These are phyloP conservation scores for Stygiomarasmius scandens DNA, from an alignment of 1,284 basidiomycete genomes.

Conservation along the genomic window DNA sequence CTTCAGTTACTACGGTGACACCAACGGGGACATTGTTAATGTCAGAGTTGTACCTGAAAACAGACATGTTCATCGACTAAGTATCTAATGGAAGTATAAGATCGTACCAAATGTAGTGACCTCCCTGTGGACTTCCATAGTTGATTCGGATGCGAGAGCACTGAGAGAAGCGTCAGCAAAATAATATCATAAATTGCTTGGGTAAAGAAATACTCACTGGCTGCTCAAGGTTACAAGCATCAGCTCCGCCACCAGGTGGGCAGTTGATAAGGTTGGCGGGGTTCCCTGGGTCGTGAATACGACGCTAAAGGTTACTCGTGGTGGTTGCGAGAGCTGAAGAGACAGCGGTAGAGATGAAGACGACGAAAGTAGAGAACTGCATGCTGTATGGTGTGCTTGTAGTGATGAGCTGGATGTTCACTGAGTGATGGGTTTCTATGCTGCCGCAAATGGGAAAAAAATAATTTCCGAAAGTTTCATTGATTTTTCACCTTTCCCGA, in stretches of 20 bases:
- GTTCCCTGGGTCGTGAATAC: conserved; percentile 6
- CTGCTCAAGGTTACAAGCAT: conserved; percentile 7
- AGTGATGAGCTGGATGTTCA: too few species aligned
- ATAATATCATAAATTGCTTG: too few species aligned
- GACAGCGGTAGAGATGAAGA: background rate
- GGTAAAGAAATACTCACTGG: background rate
- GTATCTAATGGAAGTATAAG: background rate
- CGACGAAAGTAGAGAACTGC: conserved; percentile 1
- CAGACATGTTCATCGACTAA: background rate
- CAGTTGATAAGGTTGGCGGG: conserved; percentile 10
- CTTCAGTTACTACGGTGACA: conserved; percentile 2
- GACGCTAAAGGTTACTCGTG: conserved; percentile 5
- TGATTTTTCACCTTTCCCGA: too few species aligned
- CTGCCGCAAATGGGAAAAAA: too few species aligned
- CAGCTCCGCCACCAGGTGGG: conserved; percentile 6
- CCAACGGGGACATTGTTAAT: conserved; percentile 7
- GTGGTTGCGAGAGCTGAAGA: background rate
- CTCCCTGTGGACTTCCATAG: conserved; percentile 6
- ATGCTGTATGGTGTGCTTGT: background rate
- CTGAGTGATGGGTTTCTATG: too few species aligned
- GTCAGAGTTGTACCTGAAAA: conserved; percentile 8
- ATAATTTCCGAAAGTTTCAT: too few species aligned
- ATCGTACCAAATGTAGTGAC: conserved; percentile 9
- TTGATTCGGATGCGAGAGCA: conserved; percentile 9
- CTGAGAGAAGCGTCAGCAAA: background rate